Conservation (phyloP, 805 yeast species). For the Zygotorulaspora sp. region DNA sequence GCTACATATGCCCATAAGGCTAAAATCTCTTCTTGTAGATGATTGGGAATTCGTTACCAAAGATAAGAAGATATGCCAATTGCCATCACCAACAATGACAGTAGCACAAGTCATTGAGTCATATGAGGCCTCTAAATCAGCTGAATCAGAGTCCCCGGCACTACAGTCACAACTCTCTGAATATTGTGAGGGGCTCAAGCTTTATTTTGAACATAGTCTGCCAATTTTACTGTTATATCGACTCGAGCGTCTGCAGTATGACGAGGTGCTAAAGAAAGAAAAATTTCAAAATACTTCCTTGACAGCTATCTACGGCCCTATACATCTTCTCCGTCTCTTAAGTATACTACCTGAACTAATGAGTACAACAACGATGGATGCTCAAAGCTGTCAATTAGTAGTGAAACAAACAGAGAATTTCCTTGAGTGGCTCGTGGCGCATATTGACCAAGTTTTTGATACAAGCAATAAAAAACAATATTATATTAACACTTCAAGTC, state of each 20-base stretch:
- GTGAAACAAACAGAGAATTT: constrained; percentile 28
- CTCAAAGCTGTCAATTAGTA: constrained; percentile 45
- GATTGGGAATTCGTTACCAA: constrained; percentile 93
- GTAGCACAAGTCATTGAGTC: constrained; percentile 51
- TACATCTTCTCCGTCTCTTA: constrained; percentile 73
- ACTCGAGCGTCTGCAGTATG: constrained; percentile 31
- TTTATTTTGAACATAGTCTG: constrained; percentile 70
- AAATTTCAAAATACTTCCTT: constrained; percentile 11
- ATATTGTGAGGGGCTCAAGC: constrained; percentile 60
- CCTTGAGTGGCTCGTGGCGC: constrained; percentile 26
- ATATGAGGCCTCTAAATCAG: constrained; percentile 39
- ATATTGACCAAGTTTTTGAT: constrained; percentile 16
- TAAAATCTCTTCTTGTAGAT: constrained; percentile 72
- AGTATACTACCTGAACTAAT: constrained; percentile 80
- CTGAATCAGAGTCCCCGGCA: constrained; percentile 33
- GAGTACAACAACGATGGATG: constrained; percentile 74
- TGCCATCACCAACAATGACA: constrained; percentile 53
- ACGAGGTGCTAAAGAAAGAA: constrained; percentile 18
- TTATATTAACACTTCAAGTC: constrained; percentile 34
- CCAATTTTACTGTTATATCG: constrained; percentile 30
- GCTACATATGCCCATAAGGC: constrained; percentile 55
- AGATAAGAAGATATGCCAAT: constrained; percentile 60
- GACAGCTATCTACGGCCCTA: constrained; percentile 63
- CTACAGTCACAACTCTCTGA: constrained; percentile 56
- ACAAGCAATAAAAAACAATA: constrained; percentile 15